Evolutionary conservation across 2,329 filamentous ascomycete species (phyloP), one percentile per base, ranked within the genome.

Genomic region (Diplodia scrobiculata): DNA sequence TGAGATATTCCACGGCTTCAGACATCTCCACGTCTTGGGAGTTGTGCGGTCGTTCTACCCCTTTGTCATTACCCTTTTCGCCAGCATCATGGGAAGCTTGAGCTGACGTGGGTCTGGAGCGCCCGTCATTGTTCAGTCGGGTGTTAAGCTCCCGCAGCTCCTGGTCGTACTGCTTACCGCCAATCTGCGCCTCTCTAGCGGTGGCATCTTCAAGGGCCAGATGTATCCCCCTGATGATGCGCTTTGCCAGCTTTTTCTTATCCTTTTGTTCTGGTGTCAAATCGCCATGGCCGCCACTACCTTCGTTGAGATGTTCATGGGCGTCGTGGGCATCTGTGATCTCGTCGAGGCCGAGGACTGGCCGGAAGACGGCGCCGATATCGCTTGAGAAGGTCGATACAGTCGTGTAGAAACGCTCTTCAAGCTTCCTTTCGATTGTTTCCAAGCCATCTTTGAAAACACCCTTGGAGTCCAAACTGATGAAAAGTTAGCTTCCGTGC

Each of bases 151-250:
- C 89, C 25, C 50, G 65, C 47, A 91, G 81, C 65, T 93, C 84
- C 55, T 84, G 84, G 63, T 92, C 89, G 53, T 87, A 86, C 0
- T 90, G 83, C 71, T 88, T 89, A 63, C 88, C 85, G 60, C 84
- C 88, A 50, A 96, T 83, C 68, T 95, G 91, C n/a, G 91, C 88
- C 76, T 98, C 94, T 65, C 91, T 91, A 63, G 84, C 85, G 54
- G 92, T 79, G 0, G 92, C 92, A 65, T 86, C 84, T 75, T 97
- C 90, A 2, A 97, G 81, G 52, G 87, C 84, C 14, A 90, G 87
- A 75, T 96, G 91, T 36, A 96, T 84, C 0, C 88, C 87, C 75
- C 92, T 96, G 70, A 96, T 84, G 68, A 97, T 96, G 29, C 92
- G 87, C 78, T 96, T 97, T 27, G 91, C 92, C n/a, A 96, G 81